Percentiles rank a stretch among this genome's conserved stretches.
phyloP scores from a whole-genome alignment of 2,329 filamentous ascomycete species.

The Cercospora nicotianae region DNA sequence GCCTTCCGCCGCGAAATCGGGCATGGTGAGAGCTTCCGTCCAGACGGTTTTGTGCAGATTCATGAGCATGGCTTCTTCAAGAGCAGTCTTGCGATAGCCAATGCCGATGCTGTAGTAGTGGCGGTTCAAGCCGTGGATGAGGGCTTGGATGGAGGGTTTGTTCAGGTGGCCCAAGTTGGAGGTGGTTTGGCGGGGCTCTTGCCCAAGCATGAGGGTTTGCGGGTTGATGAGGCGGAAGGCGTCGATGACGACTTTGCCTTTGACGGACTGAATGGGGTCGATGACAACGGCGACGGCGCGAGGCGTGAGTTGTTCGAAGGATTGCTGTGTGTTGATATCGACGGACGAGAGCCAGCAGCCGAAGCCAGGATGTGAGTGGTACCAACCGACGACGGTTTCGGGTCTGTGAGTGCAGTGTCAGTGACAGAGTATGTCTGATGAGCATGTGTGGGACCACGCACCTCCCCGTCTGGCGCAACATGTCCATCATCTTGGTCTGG shows the following conservation, averaged over 20 bases:
- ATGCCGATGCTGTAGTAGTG: constrained; percentile 99
- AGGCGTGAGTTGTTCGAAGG: constrained; percentile 97
- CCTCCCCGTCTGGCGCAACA: constrained; percentile 96
- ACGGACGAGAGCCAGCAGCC: constrained; percentile 98
- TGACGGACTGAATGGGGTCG: constrained; percentile 98
- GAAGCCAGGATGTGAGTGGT: constrained; percentile 98
- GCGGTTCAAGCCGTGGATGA: constrained; percentile 95
- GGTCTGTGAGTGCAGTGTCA: constrained; percentile 58
- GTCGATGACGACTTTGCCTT: constrained; percentile 99
- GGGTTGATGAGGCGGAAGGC: constrained; percentile 98
- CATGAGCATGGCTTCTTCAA: constrained; percentile 99
- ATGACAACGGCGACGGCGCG: constrained; percentile 97
- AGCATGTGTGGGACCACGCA: constrained; percentile 46
- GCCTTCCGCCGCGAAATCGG: constrained; percentile 85
- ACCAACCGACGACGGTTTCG: constrained; percentile 98
- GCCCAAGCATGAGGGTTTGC: constrained; percentile 94
- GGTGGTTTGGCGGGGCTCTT: constrained; percentile 95
- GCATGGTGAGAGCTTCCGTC: constrained; percentile 97
- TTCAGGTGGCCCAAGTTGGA: constrained; percentile 97
- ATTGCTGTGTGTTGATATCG: constrained; percentile 99
- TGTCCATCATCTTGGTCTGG: constrained; percentile 99
- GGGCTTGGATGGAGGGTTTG: constrained; percentile 98
- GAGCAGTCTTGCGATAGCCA: constrained; percentile 91
- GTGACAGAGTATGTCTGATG: background rate
- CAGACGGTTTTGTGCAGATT: constrained; percentile 99